Percentiles rank a stretch among this genome's conserved stretches.
Conservation (phyloP, 2,329 filamentous ascomycete genomes). For the Sarocladium strictum region DNA sequence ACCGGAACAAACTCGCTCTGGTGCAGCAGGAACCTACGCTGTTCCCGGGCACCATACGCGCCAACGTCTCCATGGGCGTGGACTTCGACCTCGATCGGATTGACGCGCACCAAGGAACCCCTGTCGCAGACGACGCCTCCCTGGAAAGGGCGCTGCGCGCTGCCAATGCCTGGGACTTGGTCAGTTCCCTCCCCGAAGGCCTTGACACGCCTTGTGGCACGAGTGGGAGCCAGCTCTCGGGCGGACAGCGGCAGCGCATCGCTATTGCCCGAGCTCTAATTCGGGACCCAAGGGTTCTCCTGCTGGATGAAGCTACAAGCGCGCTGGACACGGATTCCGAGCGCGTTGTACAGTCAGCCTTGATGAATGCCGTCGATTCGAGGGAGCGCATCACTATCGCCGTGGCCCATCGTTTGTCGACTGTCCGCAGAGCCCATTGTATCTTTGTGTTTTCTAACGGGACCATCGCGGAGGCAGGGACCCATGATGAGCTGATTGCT, state of each 20-base stretch:
- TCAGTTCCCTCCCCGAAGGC: slow-evolving; percentile 31
- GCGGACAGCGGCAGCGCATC: slow-evolving; percentile 62
- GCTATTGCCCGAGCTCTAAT: slow-evolving; percentile 68
- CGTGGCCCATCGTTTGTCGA: slow-evolving; percentile 86
- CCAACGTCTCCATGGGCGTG: slow-evolving; percentile 64
- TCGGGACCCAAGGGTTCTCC: slow-evolving; percentile 86
- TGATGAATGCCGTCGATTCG: slow-evolving; percentile 65
- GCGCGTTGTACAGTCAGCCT: slow-evolving; percentile 81
- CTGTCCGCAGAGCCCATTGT: slow-evolving; percentile 67
- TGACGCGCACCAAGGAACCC: slow-evolving; percentile 21
- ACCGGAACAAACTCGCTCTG: slow-evolving; percentile 45
- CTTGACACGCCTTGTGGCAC: slow-evolving; percentile 58
- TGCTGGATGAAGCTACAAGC: slow-evolving; percentile 65
- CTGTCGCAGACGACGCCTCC: slow-evolving; percentile 21
- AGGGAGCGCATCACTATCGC: slow-evolving; percentile 90
- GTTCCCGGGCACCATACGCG: slow-evolving; percentile 73
- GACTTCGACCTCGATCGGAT: slow-evolving; percentile 26
- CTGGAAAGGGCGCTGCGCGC: slow-evolving; percentile 40
- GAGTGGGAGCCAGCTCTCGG: slow-evolving; percentile 58
- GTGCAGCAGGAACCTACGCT: slow-evolving; percentile 59
- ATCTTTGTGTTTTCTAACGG: slow-evolving; percentile 57
- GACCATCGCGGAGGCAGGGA: slow-evolving; percentile 50
- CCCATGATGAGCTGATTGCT: slow-evolving; percentile 47
- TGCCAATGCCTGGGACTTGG: slow-evolving; percentile 45
- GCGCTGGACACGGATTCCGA: slow-evolving; percentile 62